Percentiles rank a stretch among this genome's conserved stretches.
These are phyloP conservation scores for Dryas drummondii DNA, from an alignment of 306 rosid genomes.

Conservation along the genomic window DNA sequence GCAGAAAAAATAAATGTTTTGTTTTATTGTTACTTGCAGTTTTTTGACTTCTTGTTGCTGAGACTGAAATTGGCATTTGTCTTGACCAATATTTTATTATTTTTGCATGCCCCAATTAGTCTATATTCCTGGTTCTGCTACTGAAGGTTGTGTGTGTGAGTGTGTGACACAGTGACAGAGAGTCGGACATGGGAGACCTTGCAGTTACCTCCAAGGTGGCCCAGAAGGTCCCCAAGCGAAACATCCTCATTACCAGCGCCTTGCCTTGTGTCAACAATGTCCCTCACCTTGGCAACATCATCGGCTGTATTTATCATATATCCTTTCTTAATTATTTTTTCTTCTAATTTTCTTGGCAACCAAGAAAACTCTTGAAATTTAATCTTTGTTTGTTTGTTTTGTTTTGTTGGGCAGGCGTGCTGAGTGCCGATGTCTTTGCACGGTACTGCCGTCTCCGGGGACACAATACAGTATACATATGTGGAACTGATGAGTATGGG, in stretches of 20 bases:
- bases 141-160: not conserved
- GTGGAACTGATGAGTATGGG: slow-evolving; percentile 95
- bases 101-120: too few species aligned
- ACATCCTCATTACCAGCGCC: slow-evolving; percentile 93
- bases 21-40: too few species aligned
- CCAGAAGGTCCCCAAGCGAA: slow-evolving; percentile 47
- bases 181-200: slow-evolving; percentile 34
- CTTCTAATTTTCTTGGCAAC: not conserved
- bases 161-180: too few species aligned
- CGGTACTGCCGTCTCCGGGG: slow-evolving; percentile 83
- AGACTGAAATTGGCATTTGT: too few species aligned
- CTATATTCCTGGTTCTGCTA: not conserved
- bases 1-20: too few species aligned
- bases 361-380: not conserved
- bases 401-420: slow-evolving; percentile 45
- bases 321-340: not conserved
- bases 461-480: slow-evolving; percentile 75
- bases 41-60: too few species aligned
- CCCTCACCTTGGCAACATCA: slow-evolving; percentile 94
- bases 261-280: slow-evolving; percentile 95
- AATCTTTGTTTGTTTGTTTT: not conserved
- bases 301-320: slow-evolving; percentile 49
- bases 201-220: slow-evolving; percentile 1
- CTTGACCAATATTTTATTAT: too few species aligned
- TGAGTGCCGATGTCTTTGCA: slow-evolving; percentile 95